These are phyloP conservation scores for Eucalyptus tenuipes DNA, from an alignment of 345 rosid genomes.

Conservation along the genomic window DNA sequence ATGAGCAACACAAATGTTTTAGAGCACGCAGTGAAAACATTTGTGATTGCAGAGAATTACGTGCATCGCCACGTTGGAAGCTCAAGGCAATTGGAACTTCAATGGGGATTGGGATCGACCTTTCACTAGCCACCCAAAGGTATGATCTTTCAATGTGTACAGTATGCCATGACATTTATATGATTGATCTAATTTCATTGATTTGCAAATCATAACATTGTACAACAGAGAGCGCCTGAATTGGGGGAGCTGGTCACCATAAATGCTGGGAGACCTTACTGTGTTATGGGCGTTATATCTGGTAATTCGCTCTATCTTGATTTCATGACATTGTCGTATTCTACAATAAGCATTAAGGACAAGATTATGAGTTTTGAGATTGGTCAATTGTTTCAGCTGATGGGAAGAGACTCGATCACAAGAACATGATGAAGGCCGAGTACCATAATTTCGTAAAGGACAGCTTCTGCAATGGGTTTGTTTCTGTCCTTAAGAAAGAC, in stretches of 20 bases:
- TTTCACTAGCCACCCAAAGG: constrained; percentile 34
- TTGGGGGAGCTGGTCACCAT: constrained; percentile 18
- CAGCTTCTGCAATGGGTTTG: constrained; percentile 19
- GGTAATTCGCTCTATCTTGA: neutral
- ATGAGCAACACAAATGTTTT: neutral
- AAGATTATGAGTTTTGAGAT: neutral
- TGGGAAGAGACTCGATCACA: constrained; percentile 7
- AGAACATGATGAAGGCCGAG: constrained; percentile 5
- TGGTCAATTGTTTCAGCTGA: constrained; percentile 1
- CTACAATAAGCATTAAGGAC: neutral
- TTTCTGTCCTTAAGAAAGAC: constrained; percentile 15
- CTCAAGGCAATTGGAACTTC: constrained; percentile 10
- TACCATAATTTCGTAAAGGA: constrained; percentile 20
- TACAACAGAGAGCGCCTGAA: constrained; percentile 7
- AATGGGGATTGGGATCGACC: constrained; percentile 17
- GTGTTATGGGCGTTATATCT: constrained; percentile 16
- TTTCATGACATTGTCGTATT: neutral
- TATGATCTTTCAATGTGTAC: neutral
- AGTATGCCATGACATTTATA: neutral
- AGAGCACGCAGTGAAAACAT: neutral
- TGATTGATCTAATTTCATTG: neutral
- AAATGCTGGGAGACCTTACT: constrained; percentile 12
- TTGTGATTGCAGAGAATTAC: no score
- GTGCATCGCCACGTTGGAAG: constrained; percentile 1
- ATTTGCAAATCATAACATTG: neutral